These are phyloP conservation scores for Penicillium lividum DNA, from an alignment of 495 filamentous ascomycete genomes.

Conservation along the genomic window DNA sequence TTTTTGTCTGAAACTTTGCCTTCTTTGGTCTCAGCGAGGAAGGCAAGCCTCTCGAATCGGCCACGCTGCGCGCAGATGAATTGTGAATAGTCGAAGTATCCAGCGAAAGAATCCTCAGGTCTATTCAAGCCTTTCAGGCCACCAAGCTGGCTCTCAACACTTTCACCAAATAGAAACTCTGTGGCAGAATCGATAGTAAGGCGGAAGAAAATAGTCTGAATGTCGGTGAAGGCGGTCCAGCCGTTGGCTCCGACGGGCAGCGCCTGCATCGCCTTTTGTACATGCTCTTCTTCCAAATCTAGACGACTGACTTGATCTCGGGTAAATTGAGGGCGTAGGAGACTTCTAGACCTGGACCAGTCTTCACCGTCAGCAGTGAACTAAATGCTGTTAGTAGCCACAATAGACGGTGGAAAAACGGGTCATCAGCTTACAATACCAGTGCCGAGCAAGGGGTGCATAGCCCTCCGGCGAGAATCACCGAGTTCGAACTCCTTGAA, in stretches of 20 bases:
- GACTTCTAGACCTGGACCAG: slow-evolving; percentile 65
- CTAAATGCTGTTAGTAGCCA: neutral
- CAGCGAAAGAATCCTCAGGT: neutral
- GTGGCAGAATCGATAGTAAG: slow-evolving; percentile 67
- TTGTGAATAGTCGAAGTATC: neutral
- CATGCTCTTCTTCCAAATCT: slow-evolving; percentile 60
- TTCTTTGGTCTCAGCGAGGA: too few species aligned
- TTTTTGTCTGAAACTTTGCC: too few species aligned
- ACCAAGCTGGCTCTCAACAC: slow-evolving; percentile 38
- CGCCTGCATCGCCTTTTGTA: slow-evolving; percentile 20
- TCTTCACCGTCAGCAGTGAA: slow-evolving; percentile 66
- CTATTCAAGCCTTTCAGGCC: neutral
- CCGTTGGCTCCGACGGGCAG: neutral
- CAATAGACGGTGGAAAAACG: too few species aligned
- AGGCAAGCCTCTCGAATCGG: too few species aligned
- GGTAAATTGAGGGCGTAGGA: slow-evolving; percentile 65
- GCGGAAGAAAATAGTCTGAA: neutral
- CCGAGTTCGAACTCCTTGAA: slow-evolving; percentile 57
- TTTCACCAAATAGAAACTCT: slow-evolving; percentile 71
- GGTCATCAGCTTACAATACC: too few species aligned
- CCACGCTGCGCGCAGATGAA: too few species aligned
- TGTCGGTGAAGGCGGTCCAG: neutral
- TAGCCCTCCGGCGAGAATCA: slow-evolving; percentile 25
- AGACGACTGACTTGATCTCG: slow-evolving; percentile 61
- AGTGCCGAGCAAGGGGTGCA: too few species aligned